Conservation (phyloP, 768 basidiomycete species). For the Trametes meyenii region DNA sequence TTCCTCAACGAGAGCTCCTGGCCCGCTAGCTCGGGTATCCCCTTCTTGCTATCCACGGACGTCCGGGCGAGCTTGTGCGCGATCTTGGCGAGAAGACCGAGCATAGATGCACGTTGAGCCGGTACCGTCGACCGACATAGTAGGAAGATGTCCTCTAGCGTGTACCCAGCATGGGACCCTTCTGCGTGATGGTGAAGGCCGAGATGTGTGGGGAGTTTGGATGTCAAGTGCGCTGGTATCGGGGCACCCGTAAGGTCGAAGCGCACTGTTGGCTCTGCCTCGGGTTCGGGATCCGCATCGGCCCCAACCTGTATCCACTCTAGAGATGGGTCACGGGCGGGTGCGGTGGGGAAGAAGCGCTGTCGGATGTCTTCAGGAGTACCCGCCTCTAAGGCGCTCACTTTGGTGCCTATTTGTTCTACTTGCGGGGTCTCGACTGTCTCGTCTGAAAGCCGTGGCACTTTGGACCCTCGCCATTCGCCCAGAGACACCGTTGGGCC, state of each 20-base stretch:
- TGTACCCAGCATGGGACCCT: constrained; percentile 81
- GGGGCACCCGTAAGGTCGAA: constrained; percentile 73
- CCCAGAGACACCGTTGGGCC: constrained; percentile 43
- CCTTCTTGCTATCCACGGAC: constrained; percentile 36
- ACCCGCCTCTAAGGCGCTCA: constrained; percentile 53
- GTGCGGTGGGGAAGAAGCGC: constrained; percentile 78
- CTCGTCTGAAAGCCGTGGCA: not conserved
- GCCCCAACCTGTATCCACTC: constrained; percentile 69
- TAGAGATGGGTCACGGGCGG: constrained; percentile 69
- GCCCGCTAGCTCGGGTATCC: constrained; percentile 38
- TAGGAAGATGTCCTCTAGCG: constrained; percentile 81
- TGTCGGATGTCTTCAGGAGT: constrained; percentile 82
- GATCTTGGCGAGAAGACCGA: constrained; percentile 69
- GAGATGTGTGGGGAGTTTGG: constrained; percentile 75
- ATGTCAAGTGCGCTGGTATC: constrained; percentile 57
- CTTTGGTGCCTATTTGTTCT: not conserved
- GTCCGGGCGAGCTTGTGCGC: constrained; percentile 38
- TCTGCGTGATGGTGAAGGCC: constrained; percentile 93
- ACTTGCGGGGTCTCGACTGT: not conserved
- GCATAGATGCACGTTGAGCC: constrained; percentile 82
- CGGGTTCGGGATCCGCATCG: constrained; percentile 28
- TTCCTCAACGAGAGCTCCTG: constrained; percentile 51
- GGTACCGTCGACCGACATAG: constrained; percentile 80
- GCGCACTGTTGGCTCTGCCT: constrained; percentile 44
- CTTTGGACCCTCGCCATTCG: constrained; percentile 35